Evolutionary conservation across 2,329 filamentous ascomycete species (phyloP).

Genomic region (Alternaria ethzedia): DNA sequence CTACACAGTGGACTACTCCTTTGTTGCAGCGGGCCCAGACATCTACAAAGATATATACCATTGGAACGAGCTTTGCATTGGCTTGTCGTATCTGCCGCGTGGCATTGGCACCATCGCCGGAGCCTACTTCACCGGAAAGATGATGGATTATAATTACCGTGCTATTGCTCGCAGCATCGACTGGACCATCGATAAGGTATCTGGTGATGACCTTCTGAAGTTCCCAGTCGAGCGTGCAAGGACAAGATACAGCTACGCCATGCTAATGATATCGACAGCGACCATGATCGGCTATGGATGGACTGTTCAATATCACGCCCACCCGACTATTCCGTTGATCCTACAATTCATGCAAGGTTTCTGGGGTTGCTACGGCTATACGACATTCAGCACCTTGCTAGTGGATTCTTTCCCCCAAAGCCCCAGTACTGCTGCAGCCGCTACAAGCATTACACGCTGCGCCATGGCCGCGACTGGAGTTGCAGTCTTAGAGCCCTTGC

Average conservation of each 20-base stretch:
- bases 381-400: neutral
- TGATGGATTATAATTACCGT: neutral
- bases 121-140: neutral
- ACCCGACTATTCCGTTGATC: neutral
- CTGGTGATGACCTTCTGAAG: neutral
- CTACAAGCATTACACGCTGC: neutral
- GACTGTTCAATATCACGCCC: neutral
- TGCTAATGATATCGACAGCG: neutral
- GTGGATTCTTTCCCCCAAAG: neutral
- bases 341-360: neutral
- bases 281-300: neutral
- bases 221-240: neutral
- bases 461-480: neutral
- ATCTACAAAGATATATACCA: neutral
- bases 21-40: neutral
- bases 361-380: neutral
- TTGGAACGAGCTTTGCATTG: neutral
- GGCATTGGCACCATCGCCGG: neutral
- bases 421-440: neutral
- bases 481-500: neutral
- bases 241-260: neutral
- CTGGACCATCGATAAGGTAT: neutral
- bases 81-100: neutral
- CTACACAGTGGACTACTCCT: neutral
- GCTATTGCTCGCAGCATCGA: neutral